A percentile compares a stretch with the other conserved stretches of the same genome.
phyloP scores from a whole-genome alignment of 441 rosid species.

The Isatis lusitanica region DNA sequence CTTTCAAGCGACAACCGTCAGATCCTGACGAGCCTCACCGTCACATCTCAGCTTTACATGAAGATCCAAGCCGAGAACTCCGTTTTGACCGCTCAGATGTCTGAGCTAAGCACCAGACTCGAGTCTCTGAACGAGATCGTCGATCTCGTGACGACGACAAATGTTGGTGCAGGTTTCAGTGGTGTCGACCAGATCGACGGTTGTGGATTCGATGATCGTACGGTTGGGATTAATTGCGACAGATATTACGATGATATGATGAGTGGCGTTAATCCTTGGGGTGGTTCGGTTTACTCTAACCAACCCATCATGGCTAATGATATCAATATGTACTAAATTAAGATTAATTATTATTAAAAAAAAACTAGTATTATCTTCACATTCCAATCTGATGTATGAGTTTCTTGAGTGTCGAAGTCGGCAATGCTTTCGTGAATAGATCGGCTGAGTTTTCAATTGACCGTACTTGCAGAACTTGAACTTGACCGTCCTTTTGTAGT shows the following conservation, averaged over 20 bases:
- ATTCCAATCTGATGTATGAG: no score
- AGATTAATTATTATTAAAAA: conserved; percentile 9
- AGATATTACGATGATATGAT: conserved; percentile 37
- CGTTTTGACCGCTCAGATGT: conserved; percentile 45
- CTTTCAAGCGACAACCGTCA: conserved; percentile 42
- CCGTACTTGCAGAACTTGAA: no score
- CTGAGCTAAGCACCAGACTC: conserved; percentile 47
- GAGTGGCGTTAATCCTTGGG: conserved; percentile 43
- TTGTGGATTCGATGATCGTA: conserved; percentile 35
- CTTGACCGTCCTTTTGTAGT: no score
- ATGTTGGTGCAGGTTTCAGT: conserved; percentile 23
- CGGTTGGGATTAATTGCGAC: conserved; percentile 34
- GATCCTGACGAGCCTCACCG: conserved; percentile 35
- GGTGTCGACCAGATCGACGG: conserved; percentile 31
- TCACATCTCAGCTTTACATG: conserved; percentile 42
- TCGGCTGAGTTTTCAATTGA: no score
- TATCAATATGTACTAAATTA: conserved; percentile 42
- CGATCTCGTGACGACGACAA: conserved; percentile 24
- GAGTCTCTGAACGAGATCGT: conserved; percentile 46
- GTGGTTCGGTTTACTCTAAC: conserved; percentile 35
- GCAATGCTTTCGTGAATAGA: no score
- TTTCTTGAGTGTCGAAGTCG: no score
- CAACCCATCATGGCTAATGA: conserved; percentile 48
- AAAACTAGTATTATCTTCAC: conserved; percentile 24
- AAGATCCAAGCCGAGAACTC: conserved; percentile 52